These are phyloP conservation scores for Micromonas commoda DNA, from an alignment of 139 green algal genomes.

Conservation along the genomic window DNA sequence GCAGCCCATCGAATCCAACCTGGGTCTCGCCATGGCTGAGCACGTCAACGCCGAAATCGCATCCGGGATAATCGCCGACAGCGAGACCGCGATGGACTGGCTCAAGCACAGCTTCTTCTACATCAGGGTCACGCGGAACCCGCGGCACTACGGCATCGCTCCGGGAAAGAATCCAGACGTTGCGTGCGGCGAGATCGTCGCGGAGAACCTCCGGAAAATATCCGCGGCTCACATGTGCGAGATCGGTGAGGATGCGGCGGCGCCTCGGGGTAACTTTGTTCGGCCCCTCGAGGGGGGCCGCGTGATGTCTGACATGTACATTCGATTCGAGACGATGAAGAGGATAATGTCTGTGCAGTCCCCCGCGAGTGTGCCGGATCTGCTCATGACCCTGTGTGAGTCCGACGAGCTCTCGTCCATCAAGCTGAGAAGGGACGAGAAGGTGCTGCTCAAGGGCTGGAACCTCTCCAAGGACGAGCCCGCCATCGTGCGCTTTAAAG, in stretches of 20 bases:
- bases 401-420: background rate
- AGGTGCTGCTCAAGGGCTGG: background rate
- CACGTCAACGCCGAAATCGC: conserved; percentile 47
- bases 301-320: conserved; percentile 12
- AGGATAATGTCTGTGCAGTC: background rate
- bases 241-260: background rate
- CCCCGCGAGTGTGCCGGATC: background rate
- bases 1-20: conserved; percentile 86
- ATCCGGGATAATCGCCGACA: conserved; percentile 29
- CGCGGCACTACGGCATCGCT: conserved; percentile 31
- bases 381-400: background rate
- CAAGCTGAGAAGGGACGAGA: conserved; percentile 2
- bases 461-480: background rate
- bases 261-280: too few relatives aligned
- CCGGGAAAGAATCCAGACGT: background rate
- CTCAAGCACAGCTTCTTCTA: conserved; percentile 94
- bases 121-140: conserved; percentile 66
- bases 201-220: background rate
- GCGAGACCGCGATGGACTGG: conserved; percentile 83
- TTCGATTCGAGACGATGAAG: conserved; percentile 15
- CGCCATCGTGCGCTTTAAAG: background rate
- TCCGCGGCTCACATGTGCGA: background rate
- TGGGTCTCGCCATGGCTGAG: conserved; percentile 57
- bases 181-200: background rate
- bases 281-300: background rate